Percentiles rank a stretch among this genome's conserved stretches.
Conservation (phyloP, 2,329 filamentous ascomycete species). For the Colletotrichum siamense region DNA sequence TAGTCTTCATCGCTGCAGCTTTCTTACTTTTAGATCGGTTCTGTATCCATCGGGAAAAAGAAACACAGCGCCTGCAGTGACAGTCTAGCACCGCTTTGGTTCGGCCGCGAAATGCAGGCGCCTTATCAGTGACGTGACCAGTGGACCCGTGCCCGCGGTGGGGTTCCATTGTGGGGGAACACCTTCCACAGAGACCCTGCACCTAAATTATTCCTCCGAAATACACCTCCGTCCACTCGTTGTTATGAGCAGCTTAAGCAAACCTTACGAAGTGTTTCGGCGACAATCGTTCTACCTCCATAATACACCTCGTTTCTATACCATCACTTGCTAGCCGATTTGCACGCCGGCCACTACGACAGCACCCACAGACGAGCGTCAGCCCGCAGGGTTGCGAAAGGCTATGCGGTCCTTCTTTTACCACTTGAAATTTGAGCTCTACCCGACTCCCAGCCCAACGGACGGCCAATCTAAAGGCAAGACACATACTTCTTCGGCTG, state of each 20-base stretch:
- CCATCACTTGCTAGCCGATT: background rate
- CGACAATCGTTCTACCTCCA: conserved; percentile 25
- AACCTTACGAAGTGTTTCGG: background rate
- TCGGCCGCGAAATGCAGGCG: background rate
- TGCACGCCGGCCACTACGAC: background rate
- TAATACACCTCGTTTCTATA: background rate
- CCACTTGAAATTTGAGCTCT: conserved; percentile 71
- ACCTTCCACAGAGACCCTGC: background rate
- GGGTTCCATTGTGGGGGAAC: background rate
- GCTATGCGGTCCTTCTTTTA: conserved; percentile 69
- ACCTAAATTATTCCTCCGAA: background rate
- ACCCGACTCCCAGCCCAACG: conserved; percentile 49
- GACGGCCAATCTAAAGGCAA: conserved; percentile 10
- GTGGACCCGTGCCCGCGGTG: background rate
- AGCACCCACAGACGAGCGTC: background rate
- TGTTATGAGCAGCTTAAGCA: background rate
- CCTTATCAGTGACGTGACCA: conserved; percentile 15
- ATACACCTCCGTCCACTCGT: background rate
- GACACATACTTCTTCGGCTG: background rate
- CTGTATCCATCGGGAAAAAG: background rate
- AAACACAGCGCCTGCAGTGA: background rate
- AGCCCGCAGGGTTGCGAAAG: conserved; percentile 20
- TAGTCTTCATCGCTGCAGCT: background rate
- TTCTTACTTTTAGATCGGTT: background rate
- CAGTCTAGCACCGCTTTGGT: background rate